Percentiles rank a stretch among this genome's conserved stretches.
These are phyloP conservation scores for Rhododendron williamsianum DNA, from an alignment of 148 eudicot genomes.

Conservation along the genomic window DNA sequence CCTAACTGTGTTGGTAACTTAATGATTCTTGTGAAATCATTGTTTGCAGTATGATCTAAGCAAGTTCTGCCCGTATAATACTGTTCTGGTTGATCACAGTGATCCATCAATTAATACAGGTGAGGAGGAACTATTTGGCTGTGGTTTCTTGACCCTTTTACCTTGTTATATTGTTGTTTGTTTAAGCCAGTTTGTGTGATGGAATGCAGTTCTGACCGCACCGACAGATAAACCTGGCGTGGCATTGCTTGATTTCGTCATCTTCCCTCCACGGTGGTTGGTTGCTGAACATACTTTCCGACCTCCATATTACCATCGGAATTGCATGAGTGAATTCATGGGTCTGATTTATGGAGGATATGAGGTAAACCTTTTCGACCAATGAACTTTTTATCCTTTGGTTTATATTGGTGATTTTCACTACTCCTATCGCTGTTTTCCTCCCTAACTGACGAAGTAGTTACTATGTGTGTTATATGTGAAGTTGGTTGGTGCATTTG, in stretches of 20 bases:
- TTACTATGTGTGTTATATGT: neutral
- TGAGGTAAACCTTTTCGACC: conserved; percentile 47
- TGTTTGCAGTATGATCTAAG: conserved; percentile 78
- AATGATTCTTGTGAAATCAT: conserved; percentile 2
- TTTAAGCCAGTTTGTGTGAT: neutral
- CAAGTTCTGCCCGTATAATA: conserved; percentile 90
- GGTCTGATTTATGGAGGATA: conserved; percentile 88
- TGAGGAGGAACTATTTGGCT: conserved; percentile 13
- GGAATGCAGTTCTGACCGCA: conserved; percentile 74
- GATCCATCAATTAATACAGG: conserved; percentile 98
- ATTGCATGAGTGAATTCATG: conserved; percentile 99
- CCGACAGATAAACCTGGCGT: conserved; percentile 97
- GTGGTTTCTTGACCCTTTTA: neutral
- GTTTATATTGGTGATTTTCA: neutral
- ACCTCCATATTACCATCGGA: conserved; percentile 97
- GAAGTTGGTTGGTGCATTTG: neutral
- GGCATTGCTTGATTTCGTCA: conserved; percentile 95
- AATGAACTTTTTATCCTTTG: neutral
- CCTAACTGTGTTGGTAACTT: neutral
- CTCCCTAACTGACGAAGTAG: neutral
- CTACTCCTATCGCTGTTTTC: neutral
- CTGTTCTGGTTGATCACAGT: conserved; percentile 88
- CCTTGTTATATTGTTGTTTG: neutral
- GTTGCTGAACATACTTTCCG: conserved; percentile 98
- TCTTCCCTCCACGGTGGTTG: conserved; percentile 97